Conservation (phyloP, 331 rosid species). For the Erythrophleum ivorense region DNA sequence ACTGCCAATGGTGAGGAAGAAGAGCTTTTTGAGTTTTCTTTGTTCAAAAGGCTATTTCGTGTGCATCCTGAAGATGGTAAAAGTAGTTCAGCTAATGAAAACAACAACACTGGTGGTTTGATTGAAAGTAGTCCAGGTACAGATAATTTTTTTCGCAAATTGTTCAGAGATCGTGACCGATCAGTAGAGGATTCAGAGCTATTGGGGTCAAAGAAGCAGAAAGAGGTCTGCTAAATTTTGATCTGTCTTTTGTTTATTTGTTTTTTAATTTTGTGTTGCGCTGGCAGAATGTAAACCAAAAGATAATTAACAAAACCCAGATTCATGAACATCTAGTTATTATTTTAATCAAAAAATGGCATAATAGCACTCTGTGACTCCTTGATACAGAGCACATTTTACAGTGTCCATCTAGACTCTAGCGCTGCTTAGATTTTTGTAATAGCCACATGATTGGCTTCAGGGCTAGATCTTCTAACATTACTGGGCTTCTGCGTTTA, state of each 20-base stretch:
- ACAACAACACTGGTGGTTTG: constrained; percentile 51
- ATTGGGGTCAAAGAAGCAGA: constrained; percentile 78
- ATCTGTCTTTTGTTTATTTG: neutral
- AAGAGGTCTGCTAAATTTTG: constrained; percentile 53
- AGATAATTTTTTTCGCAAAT: constrained; percentile 89
- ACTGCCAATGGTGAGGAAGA: constrained; percentile 80
- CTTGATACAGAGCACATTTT: constrained; percentile 28
- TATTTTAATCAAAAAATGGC: constrained; percentile 33
- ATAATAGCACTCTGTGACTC: constrained; percentile 13
- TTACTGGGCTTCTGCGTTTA: neutral
- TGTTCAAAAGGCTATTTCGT: constrained; percentile 88
- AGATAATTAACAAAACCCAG: neutral
- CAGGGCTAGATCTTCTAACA: neutral
- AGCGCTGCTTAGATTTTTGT: constrained; percentile 18
- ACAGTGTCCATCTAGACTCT: constrained; percentile 4
- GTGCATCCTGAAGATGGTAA: constrained; percentile 95
- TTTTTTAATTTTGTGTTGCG: neutral
- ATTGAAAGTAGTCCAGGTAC: constrained; percentile 93
- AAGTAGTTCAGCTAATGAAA: constrained; percentile 61
- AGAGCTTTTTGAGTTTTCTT: constrained; percentile 81
- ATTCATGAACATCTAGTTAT: constrained; percentile 16
- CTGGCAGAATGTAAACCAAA: constrained; percentile 12
- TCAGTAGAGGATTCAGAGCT: constrained; percentile 95
- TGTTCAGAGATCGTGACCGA: constrained; percentile 91
- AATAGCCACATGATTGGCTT: constrained; percentile 33